Evolutionary conservation across 495 filamentous ascomycete species (phyloP).

Genomic region (Hypoxylon subgilvum): DNA sequence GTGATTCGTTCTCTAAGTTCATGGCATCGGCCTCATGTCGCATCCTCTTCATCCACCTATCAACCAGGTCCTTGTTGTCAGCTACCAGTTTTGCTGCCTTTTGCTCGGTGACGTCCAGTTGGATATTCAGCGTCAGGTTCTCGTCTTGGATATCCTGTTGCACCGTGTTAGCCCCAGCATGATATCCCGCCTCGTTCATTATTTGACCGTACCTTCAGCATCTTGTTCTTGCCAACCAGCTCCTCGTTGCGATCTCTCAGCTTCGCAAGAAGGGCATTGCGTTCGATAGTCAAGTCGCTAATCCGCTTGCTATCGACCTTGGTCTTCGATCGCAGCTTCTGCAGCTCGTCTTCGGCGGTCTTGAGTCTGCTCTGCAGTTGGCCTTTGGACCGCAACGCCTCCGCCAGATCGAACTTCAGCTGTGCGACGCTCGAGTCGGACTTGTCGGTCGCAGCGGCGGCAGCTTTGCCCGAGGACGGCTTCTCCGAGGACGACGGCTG

Average conservation of each 20-base stretch:
- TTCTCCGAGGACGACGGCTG: slow-evolving; percentile 17
- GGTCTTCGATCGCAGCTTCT: slow-evolving; percentile 63
- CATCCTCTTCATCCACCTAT: slow-evolving; percentile 89
- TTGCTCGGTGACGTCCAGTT: slow-evolving; percentile 85
- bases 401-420: slow-evolving; percentile 67
- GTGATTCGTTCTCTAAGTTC: slow-evolving; percentile 66
- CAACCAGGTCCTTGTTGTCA: slow-evolving; percentile 89
- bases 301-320: slow-evolving; percentile 64
- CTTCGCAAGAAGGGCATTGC: slow-evolving; percentile 62
- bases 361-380: slow-evolving; percentile 67
- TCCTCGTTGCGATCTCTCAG: slow-evolving; percentile 86
- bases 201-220: slow-evolving; percentile 68
- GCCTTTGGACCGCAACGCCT: slow-evolving; percentile 74
- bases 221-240: slow-evolving; percentile 76
- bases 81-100: slow-evolving; percentile 66
- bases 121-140: slow-evolving; percentile 79
- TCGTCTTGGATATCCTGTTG: slow-evolving; percentile 85
- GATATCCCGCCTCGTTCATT: not conserved
- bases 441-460: slow-evolving; percentile 33
- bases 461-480: slow-evolving; percentile 36
- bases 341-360: slow-evolving; percentile 64
- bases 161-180: slow-evolving; percentile 16
- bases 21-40: slow-evolving; percentile 84
- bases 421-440: slow-evolving; percentile 49
- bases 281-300: slow-evolving; percentile 66